Evolutionary conservation across 2,329 filamentous ascomycete genomes (phyloP), one percentile per base, ranked within the genome.

Genomic region (Colletotrichum gloeosporioides): DNA sequence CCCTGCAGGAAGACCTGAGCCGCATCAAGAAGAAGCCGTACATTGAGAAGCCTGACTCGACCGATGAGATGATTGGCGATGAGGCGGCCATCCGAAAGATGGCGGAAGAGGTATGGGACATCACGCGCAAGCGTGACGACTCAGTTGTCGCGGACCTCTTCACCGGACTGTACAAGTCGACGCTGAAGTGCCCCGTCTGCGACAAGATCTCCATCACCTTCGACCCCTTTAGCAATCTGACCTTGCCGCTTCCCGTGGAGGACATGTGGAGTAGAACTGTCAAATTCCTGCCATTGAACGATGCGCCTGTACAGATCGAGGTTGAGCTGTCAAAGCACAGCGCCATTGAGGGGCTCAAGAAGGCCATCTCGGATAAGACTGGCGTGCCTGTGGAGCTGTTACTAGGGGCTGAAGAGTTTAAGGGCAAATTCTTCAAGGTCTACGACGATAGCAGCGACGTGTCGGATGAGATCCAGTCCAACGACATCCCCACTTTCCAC

Each of bases 191-290:
- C 82, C 97, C 97, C 0, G 91, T 90, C 9, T 99, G 97, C 84
- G 91, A 94, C 80, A 99, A 99, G 86, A 94, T 99, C 85, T 98
- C 96, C 90, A 98, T 99, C 80, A 99, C 97, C 0, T 99, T 99
- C 82, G 97, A 99, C 83, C 97, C 97, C 1, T 99, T 98, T 88
- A 98, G 96, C 84, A 97, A 98, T 79, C 87, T 99, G 75, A 98
- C 97, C 0, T 88, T 99, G 29, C 97, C 98, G 73, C 88, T 99
- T 39, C 97, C 97, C 0, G 92, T 98, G 71, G 94, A 97, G 83
- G 96, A 94, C 78, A 90, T 95, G 61, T 98, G 95, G 94, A 89
- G 88, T 75, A 93, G 94, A 78, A 89, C 90, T 2, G 88, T 99
- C 79, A 93, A 91, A 71, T 98, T 94, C 83, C 93, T 95, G 76